These are phyloP conservation scores for Claviceps purpurea DNA, from an alignment of 2,329 filamentous ascomycete species.

Conservation along the genomic window DNA sequence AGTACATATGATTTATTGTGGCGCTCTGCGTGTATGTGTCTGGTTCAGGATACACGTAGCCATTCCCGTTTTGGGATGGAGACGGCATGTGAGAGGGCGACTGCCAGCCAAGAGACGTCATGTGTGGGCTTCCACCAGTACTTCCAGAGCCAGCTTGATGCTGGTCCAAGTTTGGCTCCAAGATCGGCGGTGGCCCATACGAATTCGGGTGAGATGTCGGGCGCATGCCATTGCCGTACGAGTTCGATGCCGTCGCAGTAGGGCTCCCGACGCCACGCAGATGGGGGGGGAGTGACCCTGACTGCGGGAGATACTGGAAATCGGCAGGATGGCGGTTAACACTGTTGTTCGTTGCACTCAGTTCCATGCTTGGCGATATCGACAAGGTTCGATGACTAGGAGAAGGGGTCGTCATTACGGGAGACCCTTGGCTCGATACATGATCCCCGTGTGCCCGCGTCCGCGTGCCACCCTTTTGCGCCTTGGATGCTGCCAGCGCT, in stretches of 20 bases:
- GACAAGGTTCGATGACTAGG: slow-evolving; percentile 68
- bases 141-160: slow-evolving; percentile 54
- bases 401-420: slow-evolving; percentile 68
- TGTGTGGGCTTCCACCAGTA: slow-evolving; percentile 74
- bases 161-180: slow-evolving; percentile 76
- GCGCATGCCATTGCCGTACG: slow-evolving; percentile 35
- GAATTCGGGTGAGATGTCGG: slow-evolving; percentile 76
- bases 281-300: slow-evolving; percentile 68
- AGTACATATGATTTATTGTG: slow-evolving; percentile 58
- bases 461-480: slow-evolving; percentile 25
- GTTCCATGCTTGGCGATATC: slow-evolving; percentile 65
- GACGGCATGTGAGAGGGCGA: slow-evolving; percentile 66
- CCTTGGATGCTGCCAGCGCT: slow-evolving; percentile 50
- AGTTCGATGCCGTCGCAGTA: slow-evolving; percentile 50
- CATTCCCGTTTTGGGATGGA: slow-evolving; percentile 52
- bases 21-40: slow-evolving; percentile 53
- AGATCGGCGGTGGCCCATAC: slow-evolving; percentile 71
- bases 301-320: slow-evolving; percentile 59
- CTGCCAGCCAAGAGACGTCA: slow-evolving; percentile 71
- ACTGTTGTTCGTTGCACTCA: slow-evolving; percentile 47
- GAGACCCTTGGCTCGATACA: slow-evolving; percentile 58
- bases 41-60: slow-evolving; percentile 72
- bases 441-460: slow-evolving; percentile 58
- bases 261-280: slow-evolving; percentile 65
- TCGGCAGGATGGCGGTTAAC: slow-evolving; percentile 52